phyloP scores from a whole-genome alignment of 1,284 basidiomycete species.

The Vanrija sp. region DNA sequence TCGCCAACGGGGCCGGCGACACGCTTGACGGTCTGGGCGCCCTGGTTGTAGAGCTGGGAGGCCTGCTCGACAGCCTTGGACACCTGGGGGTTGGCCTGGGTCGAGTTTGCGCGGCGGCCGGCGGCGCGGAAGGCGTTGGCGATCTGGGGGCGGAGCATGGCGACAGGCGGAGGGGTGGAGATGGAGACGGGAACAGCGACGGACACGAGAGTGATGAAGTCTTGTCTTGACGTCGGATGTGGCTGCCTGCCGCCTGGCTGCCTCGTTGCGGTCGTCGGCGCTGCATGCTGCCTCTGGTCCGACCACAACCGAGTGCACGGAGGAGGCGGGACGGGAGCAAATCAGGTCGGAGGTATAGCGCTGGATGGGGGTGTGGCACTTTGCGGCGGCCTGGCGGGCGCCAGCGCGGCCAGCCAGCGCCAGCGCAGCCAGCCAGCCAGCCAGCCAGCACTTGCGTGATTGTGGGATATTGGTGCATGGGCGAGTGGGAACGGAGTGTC shows the following conservation, averaged over 20 bases:
- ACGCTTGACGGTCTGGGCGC: constrained; percentile 36
- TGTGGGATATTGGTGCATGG: too few relatives aligned
- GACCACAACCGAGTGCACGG: too few relatives aligned
- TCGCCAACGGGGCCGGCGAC: constrained; percentile 48
- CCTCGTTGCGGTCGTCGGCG: too few relatives aligned
- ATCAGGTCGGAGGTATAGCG: not conserved
- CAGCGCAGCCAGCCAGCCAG: too few relatives aligned
- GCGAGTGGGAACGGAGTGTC: too few relatives aligned
- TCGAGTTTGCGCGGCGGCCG: constrained; percentile 19
- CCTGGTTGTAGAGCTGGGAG: constrained; percentile 31
- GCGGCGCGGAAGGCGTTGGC: constrained; percentile 9
- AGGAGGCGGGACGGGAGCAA: constrained; percentile 7
- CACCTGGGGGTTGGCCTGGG: constrained; percentile 37
- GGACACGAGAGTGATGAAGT: not conserved
- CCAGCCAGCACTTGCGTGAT: too few relatives aligned
- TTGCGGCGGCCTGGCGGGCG: too few relatives aligned
- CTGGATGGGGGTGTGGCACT: not conserved
- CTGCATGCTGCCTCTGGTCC: too few relatives aligned
- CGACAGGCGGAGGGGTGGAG: constrained; percentile 3
- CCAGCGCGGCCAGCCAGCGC: too few relatives aligned
- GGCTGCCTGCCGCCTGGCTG: too few relatives aligned
- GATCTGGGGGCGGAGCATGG: constrained; percentile 19
- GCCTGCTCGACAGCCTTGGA: constrained; percentile 41
- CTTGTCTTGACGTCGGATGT: not conserved
- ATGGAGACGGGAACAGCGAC: not conserved